Evolutionary conservation across 2,329 filamentous ascomycete genomes (phyloP).

Genomic region (Hymenoscyphus repandus): DNA sequence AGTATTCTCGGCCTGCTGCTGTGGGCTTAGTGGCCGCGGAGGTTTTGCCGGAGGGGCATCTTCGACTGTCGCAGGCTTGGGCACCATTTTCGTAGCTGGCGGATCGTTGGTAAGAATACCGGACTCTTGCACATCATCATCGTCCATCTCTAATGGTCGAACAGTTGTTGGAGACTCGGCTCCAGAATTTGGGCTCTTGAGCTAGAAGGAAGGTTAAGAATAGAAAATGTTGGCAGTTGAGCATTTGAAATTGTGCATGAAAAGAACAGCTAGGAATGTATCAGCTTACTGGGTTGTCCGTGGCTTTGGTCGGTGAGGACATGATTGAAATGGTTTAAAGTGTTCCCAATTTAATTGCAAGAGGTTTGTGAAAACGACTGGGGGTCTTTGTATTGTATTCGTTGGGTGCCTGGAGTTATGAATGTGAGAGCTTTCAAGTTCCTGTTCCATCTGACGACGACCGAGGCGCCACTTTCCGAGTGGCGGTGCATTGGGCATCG

Average conservation of each 20-base stretch:
- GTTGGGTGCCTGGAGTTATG: no score
- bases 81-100: constrained; percentile 28
- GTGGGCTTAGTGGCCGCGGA: constrained; percentile 73
- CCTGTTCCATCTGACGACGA: no score
- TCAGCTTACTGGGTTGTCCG: constrained; percentile 36
- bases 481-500: no score
- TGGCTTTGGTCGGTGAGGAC: constrained; percentile 28
- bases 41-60: constrained; percentile 68
- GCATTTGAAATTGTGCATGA: not conserved
- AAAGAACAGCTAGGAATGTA: constrained; percentile 21
- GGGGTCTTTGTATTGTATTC: not conserved
- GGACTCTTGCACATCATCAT: constrained; percentile 63
- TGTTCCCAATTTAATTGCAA: not conserved
- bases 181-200: constrained; percentile 29
- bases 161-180: constrained; percentile 64
- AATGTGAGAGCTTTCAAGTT: no score
- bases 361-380: not conserved
- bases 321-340: constrained; percentile 2
- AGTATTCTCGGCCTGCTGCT: constrained; percentile 80
- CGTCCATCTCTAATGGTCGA: constrained; percentile 61
- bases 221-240: constrained; percentile 7
- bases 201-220: constrained; percentile 12
- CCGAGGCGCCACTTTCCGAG: no score
- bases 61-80: constrained; percentile 40
- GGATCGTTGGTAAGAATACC: constrained; percentile 44